Conservation (phyloP, 2,329 filamentous ascomycete genomes). For the Penicillium sp. region DNA sequence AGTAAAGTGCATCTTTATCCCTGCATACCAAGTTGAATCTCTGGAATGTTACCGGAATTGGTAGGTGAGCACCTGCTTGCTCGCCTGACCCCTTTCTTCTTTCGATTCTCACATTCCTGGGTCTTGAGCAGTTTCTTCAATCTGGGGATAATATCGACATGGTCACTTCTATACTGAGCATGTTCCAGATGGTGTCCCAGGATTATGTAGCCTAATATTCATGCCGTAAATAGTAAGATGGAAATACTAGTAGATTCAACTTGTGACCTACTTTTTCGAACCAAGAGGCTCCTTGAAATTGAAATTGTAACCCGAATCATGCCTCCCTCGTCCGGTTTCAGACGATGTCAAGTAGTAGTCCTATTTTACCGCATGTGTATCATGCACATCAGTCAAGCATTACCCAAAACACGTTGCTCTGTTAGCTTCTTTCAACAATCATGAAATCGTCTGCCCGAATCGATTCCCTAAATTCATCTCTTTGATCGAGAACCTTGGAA, state of each 20-base stretch:
- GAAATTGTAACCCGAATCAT: not conserved
- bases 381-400: not conserved
- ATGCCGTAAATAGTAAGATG: too few species aligned
- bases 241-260: too few species aligned
- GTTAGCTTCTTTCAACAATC: too few species aligned
- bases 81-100: not conserved
- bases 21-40: not conserved
- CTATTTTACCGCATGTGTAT: not conserved
- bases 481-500: too few species aligned
- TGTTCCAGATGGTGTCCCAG: too few species aligned
- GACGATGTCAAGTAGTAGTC: not conserved
- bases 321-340: not conserved
- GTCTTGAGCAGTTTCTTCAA: too few species aligned
- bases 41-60: not conserved
- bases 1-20: not conserved
- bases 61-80: not conserved
- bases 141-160: too few species aligned
- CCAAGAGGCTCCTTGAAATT: not conserved
- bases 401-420: not conserved
- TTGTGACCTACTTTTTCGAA: not conserved
- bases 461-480: too few species aligned
- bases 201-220: too few species aligned
- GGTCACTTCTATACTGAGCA: too few species aligned
- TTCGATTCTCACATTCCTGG: not conserved
- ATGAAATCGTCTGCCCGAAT: too few species aligned